Evolutionary conservation across 208 protist genomes (phyloP), one percentile per base, ranked within the genome.

Genomic region (Porcisia hertigi): DNA sequence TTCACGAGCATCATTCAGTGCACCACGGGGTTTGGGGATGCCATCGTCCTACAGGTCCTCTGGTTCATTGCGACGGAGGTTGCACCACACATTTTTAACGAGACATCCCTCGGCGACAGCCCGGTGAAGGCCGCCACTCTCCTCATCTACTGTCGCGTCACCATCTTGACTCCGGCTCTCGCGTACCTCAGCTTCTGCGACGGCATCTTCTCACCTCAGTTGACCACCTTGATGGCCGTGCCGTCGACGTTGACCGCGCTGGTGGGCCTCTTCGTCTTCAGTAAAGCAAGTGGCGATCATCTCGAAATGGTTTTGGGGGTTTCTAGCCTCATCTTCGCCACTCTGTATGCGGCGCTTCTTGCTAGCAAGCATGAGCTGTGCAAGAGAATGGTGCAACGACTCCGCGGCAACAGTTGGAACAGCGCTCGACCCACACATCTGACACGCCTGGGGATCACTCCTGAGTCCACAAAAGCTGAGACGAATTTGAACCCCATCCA

Each of bases 21-120:
- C 39, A 59, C 84, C 16, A 74, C 82, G 23, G 79, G 81, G 16
- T 84, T 89, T 54, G 81, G 85, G 52, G 81, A 89, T 80, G 85
- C 85, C 12, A 78, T 86, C 18, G 30, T 89, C 5, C 76, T 89
- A 52, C 81, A 86, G 4, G 78, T 89, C 55, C 25, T 89, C 60
- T 89, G 80, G 81, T 83, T 71, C 64, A 71, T 66, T 52, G 81
- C 69, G 14, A 82, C 66, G 23, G 70, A 71, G 34, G 69, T 83
- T 25, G 52, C 67, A 23, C 80, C 85, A 9, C 47, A 57, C 30
- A 80, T 71, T 49, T 89, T 86, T 63, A 79, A 81, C 66, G 47
- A 58, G 0, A 86, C 85, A 5, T 47, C 81, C 18, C 73, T 90
- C 53, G 82, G 80, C 60, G 39, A 63, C 67, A 77, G 75, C 1